Evolutionary conservation across 805 yeast species (phyloP).

Genomic region (Ogataea salicorniae): DNA sequence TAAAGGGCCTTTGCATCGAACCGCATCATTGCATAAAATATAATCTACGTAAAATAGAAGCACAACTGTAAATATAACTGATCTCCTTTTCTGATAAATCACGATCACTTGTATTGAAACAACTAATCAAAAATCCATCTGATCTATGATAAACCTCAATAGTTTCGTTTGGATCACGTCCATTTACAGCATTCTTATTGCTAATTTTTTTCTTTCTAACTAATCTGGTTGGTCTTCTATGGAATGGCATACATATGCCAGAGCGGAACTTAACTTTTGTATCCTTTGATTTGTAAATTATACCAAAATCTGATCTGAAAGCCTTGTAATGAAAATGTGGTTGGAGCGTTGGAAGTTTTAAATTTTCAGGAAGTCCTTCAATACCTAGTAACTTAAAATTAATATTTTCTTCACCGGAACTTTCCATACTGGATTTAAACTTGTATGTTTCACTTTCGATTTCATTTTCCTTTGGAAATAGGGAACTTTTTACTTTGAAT

Average conservation of each 20-base stretch:
- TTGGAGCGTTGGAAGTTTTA: slow-evolving; percentile 17
- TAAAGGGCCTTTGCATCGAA: background rate
- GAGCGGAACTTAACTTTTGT: slow-evolving; percentile 33
- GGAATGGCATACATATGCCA: slow-evolving; percentile 53
- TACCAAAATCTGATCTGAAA: slow-evolving; percentile 49
- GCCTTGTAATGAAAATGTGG: slow-evolving; percentile 37
- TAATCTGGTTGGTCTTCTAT: slow-evolving; percentile 37
- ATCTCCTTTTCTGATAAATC: slow-evolving; percentile 33
- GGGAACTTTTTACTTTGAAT: slow-evolving; percentile 36
- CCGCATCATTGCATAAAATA: slow-evolving; percentile 30
- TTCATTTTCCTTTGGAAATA: slow-evolving; percentile 40
- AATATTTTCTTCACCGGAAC: slow-evolving; percentile 34
- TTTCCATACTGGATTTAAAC: slow-evolving; percentile 33
- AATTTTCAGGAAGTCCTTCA: slow-evolving; percentile 28
- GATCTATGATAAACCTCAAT: slow-evolving; percentile 43
- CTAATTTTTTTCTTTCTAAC: slow-evolving; percentile 32
- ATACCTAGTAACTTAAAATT: slow-evolving; percentile 44
- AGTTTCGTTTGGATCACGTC: slow-evolving; percentile 12
- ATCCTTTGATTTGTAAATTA: slow-evolving; percentile 34
- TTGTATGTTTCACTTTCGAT: slow-evolving; percentile 41
- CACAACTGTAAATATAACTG: slow-evolving; percentile 42
- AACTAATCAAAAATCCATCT: slow-evolving; percentile 49
- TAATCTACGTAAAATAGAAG: slow-evolving; percentile 43
- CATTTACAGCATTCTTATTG: background rate
- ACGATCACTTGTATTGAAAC: slow-evolving; percentile 34